Evolutionary conservation across 1,284 basidiomycete genomes (phyloP).

Genomic region (Blastosporella zonata): DNA sequence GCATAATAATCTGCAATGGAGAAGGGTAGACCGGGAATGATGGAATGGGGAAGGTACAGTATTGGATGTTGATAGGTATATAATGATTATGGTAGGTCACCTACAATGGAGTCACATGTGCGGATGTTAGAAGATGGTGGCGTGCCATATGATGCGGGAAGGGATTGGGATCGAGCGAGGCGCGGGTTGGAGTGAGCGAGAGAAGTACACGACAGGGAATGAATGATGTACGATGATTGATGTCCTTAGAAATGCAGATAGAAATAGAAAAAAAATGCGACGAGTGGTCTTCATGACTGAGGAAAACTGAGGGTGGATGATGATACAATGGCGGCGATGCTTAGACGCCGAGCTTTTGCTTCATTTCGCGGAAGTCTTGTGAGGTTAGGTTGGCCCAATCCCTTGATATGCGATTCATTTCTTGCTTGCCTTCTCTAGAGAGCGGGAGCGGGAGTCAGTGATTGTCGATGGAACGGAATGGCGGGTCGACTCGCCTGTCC

Average conservation of each 20-base stretch:
- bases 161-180: constrained; percentile 16
- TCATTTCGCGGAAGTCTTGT: constrained; percentile 48
- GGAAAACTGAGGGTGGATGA: not conserved
- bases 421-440: constrained; percentile 45
- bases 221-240: constrained; percentile 5
- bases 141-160: constrained; percentile 18
- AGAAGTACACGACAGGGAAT: constrained; percentile 3
- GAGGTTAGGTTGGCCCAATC: constrained; percentile 45
- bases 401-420: constrained; percentile 44
- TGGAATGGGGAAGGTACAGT: not conserved
- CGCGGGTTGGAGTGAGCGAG: constrained; percentile 7
- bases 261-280: not conserved
- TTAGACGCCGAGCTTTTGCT: constrained; percentile 51
- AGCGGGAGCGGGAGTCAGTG: constrained; percentile 6
- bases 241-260: constrained; percentile 13
- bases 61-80: constrained; percentile 1
- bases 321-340: constrained; percentile 2
- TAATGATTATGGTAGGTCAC: constrained; percentile 10
- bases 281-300: not conserved
- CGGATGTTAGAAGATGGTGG: constrained; percentile 15
- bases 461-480: constrained; percentile 5
- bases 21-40: not conserved
- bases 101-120: constrained; percentile 10
- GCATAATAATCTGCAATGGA: not conserved
- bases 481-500: constrained; percentile 38